Base-by-base conservation (phyloP, 2,329 filamentous ascomycete genomes). In the Hypocreales sp. region DNA sequence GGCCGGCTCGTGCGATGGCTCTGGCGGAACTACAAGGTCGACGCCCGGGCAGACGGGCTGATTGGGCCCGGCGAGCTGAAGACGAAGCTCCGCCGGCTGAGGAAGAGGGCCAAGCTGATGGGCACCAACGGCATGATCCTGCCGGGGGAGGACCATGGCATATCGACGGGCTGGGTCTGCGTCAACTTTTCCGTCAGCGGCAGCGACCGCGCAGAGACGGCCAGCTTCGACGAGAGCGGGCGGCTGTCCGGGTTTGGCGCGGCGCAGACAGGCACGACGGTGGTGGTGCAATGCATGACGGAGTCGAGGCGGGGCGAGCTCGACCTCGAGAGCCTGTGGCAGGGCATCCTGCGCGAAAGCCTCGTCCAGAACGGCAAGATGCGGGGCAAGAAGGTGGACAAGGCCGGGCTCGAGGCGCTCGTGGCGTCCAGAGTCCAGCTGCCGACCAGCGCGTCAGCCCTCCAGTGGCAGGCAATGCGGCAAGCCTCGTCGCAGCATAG, bases 161-260 rank as follows among this genome's bases (percentile, higher is more conserved):
- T 93, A 28, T 76, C 79, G 9, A 94, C 87, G 1, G 86, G 84
- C 8, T 98, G 90, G 90, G 79, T 98, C 13, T 98, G 90, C 51
- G 80, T 95, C 34, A 92, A 93, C 46, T 67, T 90, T 8, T 82
- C 81, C 5, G 69, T 68, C 11, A 64, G 83, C 1, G 69, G 77
- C 23, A 65, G 67, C 14, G 58, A 63, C n/a, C 42, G 47, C 11
- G 44, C 47, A 7, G 61, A 69, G 34, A 45, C 53, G 10, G 47
- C 53, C 8, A 51, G 58, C 15, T 45, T 63, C 20, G 58, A 63
- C 13, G 55, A 58, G 11, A 52, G 55, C 9, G 62, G 71, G 10
- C 61, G 67, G 7, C 72, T 86, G 31, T 74, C 83, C 19, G 87
- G 87, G 0, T 94, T 94, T 44, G 81, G 83, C 2, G 46, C 58